These are phyloP conservation scores for Pestalotiopsis fici DNA, from an alignment of 2,329 filamentous ascomycete genomes.

Conservation along the genomic window DNA sequence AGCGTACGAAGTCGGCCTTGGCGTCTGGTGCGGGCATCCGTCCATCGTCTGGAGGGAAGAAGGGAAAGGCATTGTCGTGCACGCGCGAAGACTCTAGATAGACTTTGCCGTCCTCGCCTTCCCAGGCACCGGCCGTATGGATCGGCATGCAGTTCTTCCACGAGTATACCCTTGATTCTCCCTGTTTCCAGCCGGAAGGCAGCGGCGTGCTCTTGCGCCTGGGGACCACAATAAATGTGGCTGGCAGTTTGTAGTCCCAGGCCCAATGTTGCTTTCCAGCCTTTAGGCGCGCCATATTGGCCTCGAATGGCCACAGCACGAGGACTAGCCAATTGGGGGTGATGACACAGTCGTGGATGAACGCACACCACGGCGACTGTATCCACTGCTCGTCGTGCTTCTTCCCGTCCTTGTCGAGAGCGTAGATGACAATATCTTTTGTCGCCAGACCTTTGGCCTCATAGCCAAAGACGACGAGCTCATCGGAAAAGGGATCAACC, in stretches of 20 bases:
- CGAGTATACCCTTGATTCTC: slow-evolving; percentile 22
- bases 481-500: slow-evolving; percentile 34
- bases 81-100: background rate
- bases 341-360: slow-evolving; percentile 22
- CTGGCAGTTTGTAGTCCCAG: slow-evolving; percentile 21
- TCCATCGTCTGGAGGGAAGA: background rate
- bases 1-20: background rate
- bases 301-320: background rate
- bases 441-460: slow-evolving; percentile 39
- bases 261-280: background rate
- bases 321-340: background rate
- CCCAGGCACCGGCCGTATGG: slow-evolving; percentile 42
- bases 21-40: background rate
- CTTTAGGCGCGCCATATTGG: background rate
- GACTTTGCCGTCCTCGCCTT: slow-evolving; percentile 29
- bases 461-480: slow-evolving; percentile 38
- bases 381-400: slow-evolving; percentile 32
- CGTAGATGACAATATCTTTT: slow-evolving; percentile 28
- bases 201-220: slow-evolving; percentile 13
- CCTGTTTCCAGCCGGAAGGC: slow-evolving; percentile 10
- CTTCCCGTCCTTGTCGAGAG: slow-evolving; percentile 23
- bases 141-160: slow-evolving; percentile 34
- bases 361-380: slow-evolving; percentile 26
- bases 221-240: slow-evolving; percentile 18
- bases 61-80: background rate